Evolutionary conservation across 2,329 filamentous ascomycete genomes (phyloP), one percentile per base, ranked within the genome.

Genomic region (Neurospora sp.): DNA sequence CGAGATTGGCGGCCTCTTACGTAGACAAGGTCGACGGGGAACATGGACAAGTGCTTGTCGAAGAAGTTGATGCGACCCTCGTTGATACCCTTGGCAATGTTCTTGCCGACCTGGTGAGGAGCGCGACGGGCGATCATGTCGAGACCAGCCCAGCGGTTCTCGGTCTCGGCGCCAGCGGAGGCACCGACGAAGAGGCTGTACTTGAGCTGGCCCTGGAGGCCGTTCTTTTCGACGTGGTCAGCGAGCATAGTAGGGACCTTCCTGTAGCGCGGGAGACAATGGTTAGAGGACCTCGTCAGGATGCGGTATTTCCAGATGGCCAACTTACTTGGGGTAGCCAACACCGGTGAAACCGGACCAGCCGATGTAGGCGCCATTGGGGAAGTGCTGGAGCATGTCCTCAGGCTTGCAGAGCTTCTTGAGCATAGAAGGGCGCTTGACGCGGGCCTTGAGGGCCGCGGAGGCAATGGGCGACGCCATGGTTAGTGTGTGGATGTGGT

Each of bases 11-110:
- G 23, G 13, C 28, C 62, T 77, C 82, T 78, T 81, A 89, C 87
- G 79, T 96, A 96, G 79, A 95, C 91, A 73, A 97, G 83, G 78
- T 97, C 93, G 46, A 90, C 86, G 4, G 93, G 93, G 79, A 97
- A 97, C 93, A 96, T 96, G 81, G 90, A 93, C 78, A 97, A 80
- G 82, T 97, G 93, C 83, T 97, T 97, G 80, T 97, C 93, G 78
- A 96, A 97, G 81, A 97, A 97, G 73, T 95, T 89, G 82, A 97
- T 97, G 74, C 90, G 86, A 62, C 93, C 93, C 75, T 90, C 89
- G 80, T 97, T 97, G 82, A 97, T 96, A 10, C 93, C 93, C 83
- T 93, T 95, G 72, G 93, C 88, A 74, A 97, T 97, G 71, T 91
- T 87, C 84, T 96, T 97, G 78, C 93, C 93, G 72, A 97, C 93